These are phyloP conservation scores for Petunia hybrid DNA, from an alignment of 305 asterid genomes.

Conservation along the genomic window DNA sequence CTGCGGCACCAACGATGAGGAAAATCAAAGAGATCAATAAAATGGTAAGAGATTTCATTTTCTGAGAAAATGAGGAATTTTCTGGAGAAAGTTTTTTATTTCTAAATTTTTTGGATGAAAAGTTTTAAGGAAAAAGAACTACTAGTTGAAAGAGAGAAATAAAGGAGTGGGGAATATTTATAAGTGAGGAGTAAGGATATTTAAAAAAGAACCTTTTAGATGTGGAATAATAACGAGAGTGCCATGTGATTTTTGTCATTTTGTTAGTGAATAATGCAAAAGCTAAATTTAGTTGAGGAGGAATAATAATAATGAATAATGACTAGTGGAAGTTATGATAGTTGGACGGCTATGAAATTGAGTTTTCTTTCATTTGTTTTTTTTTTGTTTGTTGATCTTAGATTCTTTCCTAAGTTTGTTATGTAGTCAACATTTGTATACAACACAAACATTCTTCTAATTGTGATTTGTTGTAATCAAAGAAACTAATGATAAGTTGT, in stretches of 20 bases:
- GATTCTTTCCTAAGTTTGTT: not conserved
- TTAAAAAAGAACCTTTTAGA: not conserved
- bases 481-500: not conserved
- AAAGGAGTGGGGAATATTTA: not conserved
- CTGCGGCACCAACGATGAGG: slow-evolving; percentile 39
- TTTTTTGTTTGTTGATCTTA: not conserved
- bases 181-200: slow-evolving; percentile 4
- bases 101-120: not conserved
- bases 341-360: not conserved
- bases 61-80: not conserved
- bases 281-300: not conserved
- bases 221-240: slow-evolving; percentile 13
- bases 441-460: not conserved
- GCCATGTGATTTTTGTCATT: slow-evolving; percentile 28
- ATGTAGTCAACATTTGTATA: not conserved
- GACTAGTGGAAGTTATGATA: not conserved
- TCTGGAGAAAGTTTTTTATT: not conserved
- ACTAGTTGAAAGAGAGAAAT: not conserved
- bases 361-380: too few relatives aligned
- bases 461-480: not conserved
- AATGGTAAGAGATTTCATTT: not conserved
- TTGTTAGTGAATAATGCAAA: slow-evolving; percentile 21
- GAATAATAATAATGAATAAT: not conserved
- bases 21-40: slow-evolving; percentile 38
- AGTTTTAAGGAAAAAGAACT: not conserved